These are phyloP conservation scores for Seiridium unicorne DNA, from an alignment of 2,329 filamentous ascomycete species.

Conservation along the genomic window DNA sequence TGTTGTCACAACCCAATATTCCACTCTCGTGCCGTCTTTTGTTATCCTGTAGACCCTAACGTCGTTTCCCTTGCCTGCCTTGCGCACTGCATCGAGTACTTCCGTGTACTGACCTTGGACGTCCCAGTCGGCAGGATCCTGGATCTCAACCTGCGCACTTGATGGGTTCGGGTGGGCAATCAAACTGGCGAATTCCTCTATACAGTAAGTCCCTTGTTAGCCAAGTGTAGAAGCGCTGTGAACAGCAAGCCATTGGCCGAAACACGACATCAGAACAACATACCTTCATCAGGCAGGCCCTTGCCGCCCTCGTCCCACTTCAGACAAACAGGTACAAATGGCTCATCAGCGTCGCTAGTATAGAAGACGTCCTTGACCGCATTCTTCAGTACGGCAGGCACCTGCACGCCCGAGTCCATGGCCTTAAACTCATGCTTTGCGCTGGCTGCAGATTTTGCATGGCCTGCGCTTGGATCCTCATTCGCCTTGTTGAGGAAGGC, in stretches of 20 bases:
- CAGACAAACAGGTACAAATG: constrained; percentile 75
- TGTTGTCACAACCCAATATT: constrained; percentile 78
- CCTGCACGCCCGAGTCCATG: constrained; percentile 50
- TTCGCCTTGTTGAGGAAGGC: constrained; percentile 88
- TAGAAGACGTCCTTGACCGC: constrained; percentile 63
- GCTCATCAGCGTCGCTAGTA: constrained; percentile 80
- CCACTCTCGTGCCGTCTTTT: constrained; percentile 60
- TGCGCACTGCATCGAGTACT: constrained; percentile 66
- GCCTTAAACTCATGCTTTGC: constrained; percentile 47
- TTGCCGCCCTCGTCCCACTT: constrained; percentile 52
- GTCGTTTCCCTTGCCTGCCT: constrained; percentile 61
- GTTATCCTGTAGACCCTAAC: constrained; percentile 74
- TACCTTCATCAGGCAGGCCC: constrained; percentile 61
- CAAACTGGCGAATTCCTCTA: constrained; percentile 63
- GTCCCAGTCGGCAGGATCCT: constrained; percentile 73
- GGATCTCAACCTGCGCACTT: constrained; percentile 60
- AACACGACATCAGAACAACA: constrained; percentile 21
- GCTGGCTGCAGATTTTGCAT: constrained; percentile 27
- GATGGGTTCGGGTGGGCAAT: constrained; percentile 56
- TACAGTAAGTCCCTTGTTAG: background rate
- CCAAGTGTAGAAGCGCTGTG: background rate
- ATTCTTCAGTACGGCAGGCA: constrained; percentile 58
- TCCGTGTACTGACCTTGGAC: constrained; percentile 65
- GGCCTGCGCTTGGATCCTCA: constrained; percentile 66
- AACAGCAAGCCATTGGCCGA: background rate